Evolutionary conservation across 2,329 filamentous ascomycete genomes (phyloP), one percentile per base, ranked within the genome.

Genomic region (Aspergillus sp.): DNA sequence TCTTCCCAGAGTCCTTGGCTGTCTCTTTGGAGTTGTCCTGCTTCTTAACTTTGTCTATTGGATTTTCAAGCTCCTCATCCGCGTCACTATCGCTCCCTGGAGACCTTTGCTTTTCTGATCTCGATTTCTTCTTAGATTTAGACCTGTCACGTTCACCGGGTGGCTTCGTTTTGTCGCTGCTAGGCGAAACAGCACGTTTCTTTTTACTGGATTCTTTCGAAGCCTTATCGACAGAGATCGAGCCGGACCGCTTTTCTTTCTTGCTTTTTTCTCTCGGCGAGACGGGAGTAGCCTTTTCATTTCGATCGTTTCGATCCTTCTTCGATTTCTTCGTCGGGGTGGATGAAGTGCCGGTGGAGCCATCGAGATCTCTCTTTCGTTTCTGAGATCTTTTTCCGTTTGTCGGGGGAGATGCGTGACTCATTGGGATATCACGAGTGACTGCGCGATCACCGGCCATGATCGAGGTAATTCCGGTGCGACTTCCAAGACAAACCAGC

Each of bases 361-460:
- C 63, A 63, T 73, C 69, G 24, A 55, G 40, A 33, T 71, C 70
- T 64, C 71, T 64, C 67, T 74, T 75, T 50, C 72, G 66, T 52
- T 73, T 75, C 39, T 70, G 67, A 9, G 66, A 62, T 52, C 68
- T 68, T 33, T 66, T 63, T 17, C 60, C 62, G 48, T 60, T 66
- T 35, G 63, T 58, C 2, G 63, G 64, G 15, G 59, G 59, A 33
- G 61, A 48, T 54, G 61, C 27, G 3, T 56, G 59, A 24, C 61
- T 68, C 40, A 63, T 63, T 3, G 77, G 74, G 52, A 80, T 78
- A 43, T 77, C 77, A 64, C 81, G 80, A 52, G 78, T 75, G 31
- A 75, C 72, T 62, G 81, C 79, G 37, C 81, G 74, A 48, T 75
- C 73, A 53, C 73, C 75, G 58, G 78, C 73, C 80, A 83, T 83